Evolutionary conservation across 139 green algal genomes (phyloP).

Genomic region (Volvox reticuliferus): DNA sequence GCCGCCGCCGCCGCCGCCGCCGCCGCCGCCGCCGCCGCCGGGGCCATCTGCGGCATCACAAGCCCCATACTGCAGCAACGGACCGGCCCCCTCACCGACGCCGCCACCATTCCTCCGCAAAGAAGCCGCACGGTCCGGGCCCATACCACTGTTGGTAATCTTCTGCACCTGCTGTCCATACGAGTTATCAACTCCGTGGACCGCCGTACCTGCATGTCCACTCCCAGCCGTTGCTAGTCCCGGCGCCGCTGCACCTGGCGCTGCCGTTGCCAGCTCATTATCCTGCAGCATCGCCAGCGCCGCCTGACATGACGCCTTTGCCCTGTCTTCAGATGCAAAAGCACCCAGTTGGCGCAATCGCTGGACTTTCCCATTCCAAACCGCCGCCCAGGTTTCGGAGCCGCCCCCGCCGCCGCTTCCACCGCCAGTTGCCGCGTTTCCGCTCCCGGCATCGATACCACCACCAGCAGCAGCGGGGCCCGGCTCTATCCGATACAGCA

Average conservation of each 20-base stretch:
- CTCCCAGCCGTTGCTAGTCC: neutral
- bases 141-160: no score
- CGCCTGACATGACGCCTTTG: conserved; percentile 18
- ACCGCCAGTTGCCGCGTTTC: no score
- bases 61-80: neutral
- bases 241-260: neutral
- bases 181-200: no score
- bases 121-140: no score
- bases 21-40: neutral
- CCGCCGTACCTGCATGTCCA: no score
- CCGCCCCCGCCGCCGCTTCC: neutral
- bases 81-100: neutral
- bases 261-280: neutral
- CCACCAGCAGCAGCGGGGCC: no score
- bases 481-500: conserved; percentile 11
- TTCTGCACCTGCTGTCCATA: no score
- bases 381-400: neutral
- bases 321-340: neutral
- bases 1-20: neutral
- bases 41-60: neutral
- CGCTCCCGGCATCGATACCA: no score
- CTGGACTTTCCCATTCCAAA: conserved; percentile 34
- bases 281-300: conserved; percentile 19
- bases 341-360: conserved; percentile 5
- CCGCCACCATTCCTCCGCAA: no score